Conservation (phyloP, 2,329 filamentous ascomycete genomes). For the Conoideocrella luteorostrata region DNA sequence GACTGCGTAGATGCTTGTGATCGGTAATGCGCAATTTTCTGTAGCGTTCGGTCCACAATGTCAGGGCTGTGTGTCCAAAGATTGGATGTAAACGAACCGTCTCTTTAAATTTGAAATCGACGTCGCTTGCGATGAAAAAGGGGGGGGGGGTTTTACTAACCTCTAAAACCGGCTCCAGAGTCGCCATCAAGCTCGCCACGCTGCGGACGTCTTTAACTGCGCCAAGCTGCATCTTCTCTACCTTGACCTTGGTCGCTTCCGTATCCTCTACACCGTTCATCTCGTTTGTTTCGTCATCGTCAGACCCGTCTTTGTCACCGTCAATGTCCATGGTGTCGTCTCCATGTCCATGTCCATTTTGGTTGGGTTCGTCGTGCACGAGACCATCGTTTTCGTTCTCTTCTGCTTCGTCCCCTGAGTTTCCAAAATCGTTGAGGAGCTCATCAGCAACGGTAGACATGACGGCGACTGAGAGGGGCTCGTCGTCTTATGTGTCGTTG, state of each 20-base stretch:
- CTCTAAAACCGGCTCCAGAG: constrained; percentile 72
- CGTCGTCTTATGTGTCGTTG: neutral
- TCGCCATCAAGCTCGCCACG: constrained; percentile 75
- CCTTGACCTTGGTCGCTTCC: constrained; percentile 67
- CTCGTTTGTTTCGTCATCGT: constrained; percentile 50
- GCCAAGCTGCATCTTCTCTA: constrained; percentile 76
- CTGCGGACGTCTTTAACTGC: constrained; percentile 70
- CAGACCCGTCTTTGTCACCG: constrained; percentile 35
- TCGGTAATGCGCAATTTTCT: constrained; percentile 79
- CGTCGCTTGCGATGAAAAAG: constrained; percentile 19
- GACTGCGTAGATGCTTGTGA: constrained; percentile 59
- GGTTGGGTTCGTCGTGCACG: constrained; percentile 32
- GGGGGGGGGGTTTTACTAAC: constrained; percentile 51
- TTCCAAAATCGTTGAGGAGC: constrained; percentile 65
- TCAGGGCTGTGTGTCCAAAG: constrained; percentile 60
- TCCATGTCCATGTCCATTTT: constrained; percentile 33
- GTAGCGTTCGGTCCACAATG: constrained; percentile 41
- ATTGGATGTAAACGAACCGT: constrained; percentile 56
- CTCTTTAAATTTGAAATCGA: constrained; percentile 12
- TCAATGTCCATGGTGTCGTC: constrained; percentile 52
- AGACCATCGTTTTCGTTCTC: constrained; percentile 48
- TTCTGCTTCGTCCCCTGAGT: constrained; percentile 67
- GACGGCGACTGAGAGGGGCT: constrained; percentile 15
- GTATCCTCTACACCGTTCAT: constrained; percentile 53
- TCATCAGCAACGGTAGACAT: constrained; percentile 95